Evolutionary conservation across 257 asterid species (phyloP), one percentile per base, ranked within the genome.

Genomic region (Solanum megistacrolobum): DNA sequence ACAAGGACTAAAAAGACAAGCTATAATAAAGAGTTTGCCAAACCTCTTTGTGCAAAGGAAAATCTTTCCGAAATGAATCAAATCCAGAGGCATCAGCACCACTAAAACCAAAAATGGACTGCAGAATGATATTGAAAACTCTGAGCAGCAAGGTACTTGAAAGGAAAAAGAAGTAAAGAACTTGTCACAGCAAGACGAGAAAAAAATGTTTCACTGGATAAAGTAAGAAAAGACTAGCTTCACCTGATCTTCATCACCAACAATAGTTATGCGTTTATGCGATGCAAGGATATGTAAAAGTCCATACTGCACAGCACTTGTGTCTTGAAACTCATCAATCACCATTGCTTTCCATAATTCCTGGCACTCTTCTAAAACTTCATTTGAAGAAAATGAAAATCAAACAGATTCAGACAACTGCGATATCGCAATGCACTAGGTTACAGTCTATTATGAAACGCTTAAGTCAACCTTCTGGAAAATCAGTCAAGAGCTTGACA

Each of bases 181-280:
- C 65, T 81, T 81, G 68, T 81, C 41, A 27, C 66, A 81, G 85
- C 66, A 79, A 27, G 66, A 16, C 60, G 27, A 43, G 13, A 43
- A 27, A 12, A 25, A 81, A 46, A 48, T n/a, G 85, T 18, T 81
- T 18, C 66, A 81, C 69, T 81, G 85, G 85, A n/a, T 46, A 46
- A 83, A 83, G 38, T 38, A 87, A 85, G 89, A 65, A 18, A 66
- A 84, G 89, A 74, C 84, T 83, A 79, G 82, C 62, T 89, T 84
- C 71, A 97, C 99, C 98, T 96, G 99, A 90, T 97, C 99, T 90
- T 97, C 99, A 87, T 97, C 99, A 83, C 99, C 99, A 89, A 97
- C 95, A 91, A 97, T 91, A 71, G 99, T 96, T 93, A 97, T 91
- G 87, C 92, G 93, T 87, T 92, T 94, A 89, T 94, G 98, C 66